Base-by-base conservation (phyloP, 352 stramenopile species). In the Globisporangium polare region DNA sequence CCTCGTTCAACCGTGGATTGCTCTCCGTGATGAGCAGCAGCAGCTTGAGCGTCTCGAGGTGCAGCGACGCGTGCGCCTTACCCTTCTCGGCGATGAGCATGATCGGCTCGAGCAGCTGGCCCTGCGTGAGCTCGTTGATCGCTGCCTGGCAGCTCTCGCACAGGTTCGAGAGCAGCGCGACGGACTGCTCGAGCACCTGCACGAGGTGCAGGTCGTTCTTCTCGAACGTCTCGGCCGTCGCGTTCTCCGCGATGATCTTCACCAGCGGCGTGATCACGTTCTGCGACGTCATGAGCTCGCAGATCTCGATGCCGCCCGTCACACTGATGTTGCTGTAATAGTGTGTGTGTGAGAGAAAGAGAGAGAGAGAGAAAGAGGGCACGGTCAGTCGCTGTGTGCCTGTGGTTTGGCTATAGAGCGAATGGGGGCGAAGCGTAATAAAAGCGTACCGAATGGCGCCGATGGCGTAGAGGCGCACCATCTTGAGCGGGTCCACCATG, bases 391-490 rank as follows among this genome's bases (percentile, higher is more conserved):
- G 12, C 42, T 9, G 13, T 49, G 20, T 22, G 42, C 12, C 42
- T 49, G n/a, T n/a, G n/a, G n/a, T n/a, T n/a, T n/a, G n/a, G n/a
- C n/a, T n/a, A n/a, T 18, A 8, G 20, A 27, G 9, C 9, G 9
- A 8, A 13, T 5, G 7, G 2, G 43, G 10, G 0, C 5, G 13
- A 39, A 5, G 2, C 17, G 51, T 13, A 20, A 45, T 43, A 18
- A 49, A 49, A 46, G 20, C 37, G 39, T 64, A 78, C 71, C 72
- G 84, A 54, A 94, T 71, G 15, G 87, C 87, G 22, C 87, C 87
- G 8, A 96, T 66, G 8, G 84, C 85, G 63, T 94, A 80, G 41
- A 94, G 79, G 7, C 87, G 82, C 63, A 96, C 86, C 80, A 94
- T 92, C 27, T 83, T 84, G 56, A 92, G 72, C 50, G 85, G 80